Evolutionary conservation across 306 rosid genomes (phyloP), one percentile per base, ranked within the genome.

Genomic region (Cucurbita moschata): DNA sequence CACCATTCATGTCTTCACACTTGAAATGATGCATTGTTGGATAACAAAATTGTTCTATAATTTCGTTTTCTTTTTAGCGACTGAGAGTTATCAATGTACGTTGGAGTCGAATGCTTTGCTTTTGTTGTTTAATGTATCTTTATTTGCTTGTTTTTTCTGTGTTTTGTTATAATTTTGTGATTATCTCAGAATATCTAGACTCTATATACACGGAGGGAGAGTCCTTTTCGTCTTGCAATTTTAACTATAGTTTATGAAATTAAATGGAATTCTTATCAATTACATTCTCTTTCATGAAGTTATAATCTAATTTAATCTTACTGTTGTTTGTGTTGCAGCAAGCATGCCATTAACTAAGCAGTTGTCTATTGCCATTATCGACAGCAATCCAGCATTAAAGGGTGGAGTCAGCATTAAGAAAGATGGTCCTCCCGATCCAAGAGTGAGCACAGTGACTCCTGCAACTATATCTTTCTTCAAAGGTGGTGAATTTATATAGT

Each of bases 401-500:
- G 74, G 85, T 74, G 72, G 81, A 74, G 49, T 80, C 62, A n/a
- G 76, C 78, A 77, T 87, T 77, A 89, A 87, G 73, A 90, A 86
- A 77, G 96, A 89, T 42, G 92, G 81, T 37, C 87, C 91, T 54
- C 97, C 98, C 8, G 97, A 89, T 86, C 83, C 98, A 78, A 89
- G 98, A 81, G 98, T 89, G 84, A 94, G 97, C 83, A 87, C 97
- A 55, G 88, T 94, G 43, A 90, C 98, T 68, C 96, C 98, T 35
- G 87, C 96, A 61, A 81, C 88, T 75, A 94, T 94, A 74, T 89
- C 97, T 26, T 82, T 80, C 76, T 89, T 94, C 85, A 82, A 57
- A 94, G 98, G 98, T 94, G 87, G 76, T 44, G n/a, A 47, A 23
- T 53, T 71, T 39, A 5, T 51, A 60, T 35, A 50, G 56, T 47